These are phyloP conservation scores for Pistacia vera DNA, from an alignment of 345 rosid genomes.

Conservation along the genomic window DNA sequence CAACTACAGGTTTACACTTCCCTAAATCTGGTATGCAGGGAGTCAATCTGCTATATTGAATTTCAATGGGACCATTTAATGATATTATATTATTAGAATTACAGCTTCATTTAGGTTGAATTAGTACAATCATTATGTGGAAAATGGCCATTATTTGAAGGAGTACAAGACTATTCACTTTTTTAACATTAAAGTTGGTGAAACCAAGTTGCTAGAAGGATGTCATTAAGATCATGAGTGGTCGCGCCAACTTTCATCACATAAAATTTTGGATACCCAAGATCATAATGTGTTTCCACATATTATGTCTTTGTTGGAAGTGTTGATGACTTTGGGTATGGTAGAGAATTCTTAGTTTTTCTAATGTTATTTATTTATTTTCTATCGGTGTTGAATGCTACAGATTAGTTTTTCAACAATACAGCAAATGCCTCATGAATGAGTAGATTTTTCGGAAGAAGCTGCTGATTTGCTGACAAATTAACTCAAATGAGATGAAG, in stretches of 20 bases:
- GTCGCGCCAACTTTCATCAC: background rate
- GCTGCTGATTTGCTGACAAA: background rate
- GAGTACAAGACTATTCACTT: background rate
- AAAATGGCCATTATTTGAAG: background rate
- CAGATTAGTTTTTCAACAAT: slow-evolving; percentile 3
- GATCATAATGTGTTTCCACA: background rate
- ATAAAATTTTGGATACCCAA: background rate
- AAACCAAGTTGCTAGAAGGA: background rate
- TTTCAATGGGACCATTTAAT: background rate
- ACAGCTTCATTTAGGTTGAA: background rate
- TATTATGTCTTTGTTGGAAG: background rate
- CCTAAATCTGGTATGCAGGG: background rate
- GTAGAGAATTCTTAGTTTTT: background rate
- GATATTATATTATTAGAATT: background rate
- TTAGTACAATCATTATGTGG: background rate
- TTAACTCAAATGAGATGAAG: background rate
- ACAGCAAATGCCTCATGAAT: slow-evolving; percentile 4
- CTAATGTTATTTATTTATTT: background rate
- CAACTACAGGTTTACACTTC: background rate
- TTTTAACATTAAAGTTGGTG: background rate
- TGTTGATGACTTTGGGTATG: background rate
- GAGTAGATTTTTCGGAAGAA: slow-evolving; percentile 6
- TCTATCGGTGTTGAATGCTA: background rate
- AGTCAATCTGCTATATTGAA: background rate
- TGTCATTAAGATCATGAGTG: background rate